Conservation (phyloP, 495 filamentous ascomycete genomes). For the Neurospora sp. region DNA sequence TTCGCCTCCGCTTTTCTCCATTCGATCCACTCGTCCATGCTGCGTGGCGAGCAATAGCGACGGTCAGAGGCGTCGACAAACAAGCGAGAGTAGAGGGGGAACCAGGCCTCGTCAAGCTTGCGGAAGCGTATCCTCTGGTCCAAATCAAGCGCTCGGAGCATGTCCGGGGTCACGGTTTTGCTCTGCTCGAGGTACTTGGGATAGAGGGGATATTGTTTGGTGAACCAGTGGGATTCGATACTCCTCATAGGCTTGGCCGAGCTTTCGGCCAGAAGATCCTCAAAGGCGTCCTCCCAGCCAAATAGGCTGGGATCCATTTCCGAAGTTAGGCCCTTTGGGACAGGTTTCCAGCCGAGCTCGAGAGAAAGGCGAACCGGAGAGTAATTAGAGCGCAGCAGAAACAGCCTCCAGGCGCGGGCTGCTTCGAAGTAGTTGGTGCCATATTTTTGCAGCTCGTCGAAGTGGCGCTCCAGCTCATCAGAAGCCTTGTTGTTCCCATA, state of each 20-base stretch:
- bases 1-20: not conserved
- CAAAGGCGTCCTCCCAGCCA: conserved; percentile 32
- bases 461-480: conserved; percentile 1
- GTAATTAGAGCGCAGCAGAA: conserved; percentile 19
- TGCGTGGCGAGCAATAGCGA: conserved; percentile 7
- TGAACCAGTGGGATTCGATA: not conserved
- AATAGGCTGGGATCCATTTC: conserved; percentile 10
- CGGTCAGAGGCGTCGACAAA: not conserved
- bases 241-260: conserved; percentile 14
- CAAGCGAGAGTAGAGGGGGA: conserved; percentile 2
- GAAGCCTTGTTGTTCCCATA: not conserved
- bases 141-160: not conserved
- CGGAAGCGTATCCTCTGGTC: conserved; percentile 1
- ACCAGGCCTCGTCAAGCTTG: conserved; percentile 7
- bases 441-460: conserved; percentile 1
- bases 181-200: not conserved
- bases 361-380: conserved; percentile 23
- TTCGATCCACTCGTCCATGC: conserved; percentile 13
- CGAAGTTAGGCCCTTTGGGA: conserved; percentile 14
- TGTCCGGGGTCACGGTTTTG: not conserved
- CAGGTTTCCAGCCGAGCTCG: conserved; percentile 16
- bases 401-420: conserved; percentile 8
- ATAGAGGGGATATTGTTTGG: conserved; percentile 2
- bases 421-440: conserved; percentile 4
- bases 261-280: conserved; percentile 26